Evolutionary conservation across 352 stramenopile genomes (phyloP), one percentile per base, ranked within the genome.

Genomic region (Globisporangium radiosum): DNA sequence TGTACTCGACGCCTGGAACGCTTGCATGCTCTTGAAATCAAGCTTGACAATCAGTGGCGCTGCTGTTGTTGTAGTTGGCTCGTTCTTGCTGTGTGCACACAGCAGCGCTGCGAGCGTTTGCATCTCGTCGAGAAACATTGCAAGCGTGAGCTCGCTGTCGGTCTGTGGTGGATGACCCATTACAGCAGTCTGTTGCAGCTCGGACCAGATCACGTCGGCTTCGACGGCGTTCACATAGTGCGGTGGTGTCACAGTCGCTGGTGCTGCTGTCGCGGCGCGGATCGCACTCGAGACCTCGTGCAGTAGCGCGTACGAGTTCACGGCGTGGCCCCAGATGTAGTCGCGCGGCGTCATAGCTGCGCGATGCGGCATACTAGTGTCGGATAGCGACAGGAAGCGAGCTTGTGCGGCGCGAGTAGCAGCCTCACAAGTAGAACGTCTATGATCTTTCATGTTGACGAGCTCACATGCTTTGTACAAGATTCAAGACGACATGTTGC

Each of bases 181-280:
- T 47, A 90, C 72, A 0, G 76, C 63, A 1, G 52, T 62, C 51
- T 85, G 70, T 57, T 83, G 68, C 19, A 40, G 52, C 7, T 81
- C 69, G 4, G 73, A 76, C 77, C 78, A 90, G 50, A 90, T 83
- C 56, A 90, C 76, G 55, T 90, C 80, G 57, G 80, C 80, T 50
- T 90, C 80, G 39, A 88, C 70, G 45, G 80, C 80, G 64, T 88
- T 90, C 44, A 77, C 69, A 43, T 72, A 80, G 25, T 61, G 56
- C 5, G 17, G 6, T 4, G 57, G 54, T n/a, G 48, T 39, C 44
- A 65, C 53, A 15, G 11, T 47, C 14, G 49, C 53, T 33, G 36
- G n/a, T n/a, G 17, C 5, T 40, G 36, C 37, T 47, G 63, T 56
- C 11, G 56, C 75, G 52, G 44, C 48, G 43, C 60, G 44, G 50